Conservation (phyloP, 2,329 filamentous ascomycete species). For the Neofusicoccum kwambonambiense region DNA sequence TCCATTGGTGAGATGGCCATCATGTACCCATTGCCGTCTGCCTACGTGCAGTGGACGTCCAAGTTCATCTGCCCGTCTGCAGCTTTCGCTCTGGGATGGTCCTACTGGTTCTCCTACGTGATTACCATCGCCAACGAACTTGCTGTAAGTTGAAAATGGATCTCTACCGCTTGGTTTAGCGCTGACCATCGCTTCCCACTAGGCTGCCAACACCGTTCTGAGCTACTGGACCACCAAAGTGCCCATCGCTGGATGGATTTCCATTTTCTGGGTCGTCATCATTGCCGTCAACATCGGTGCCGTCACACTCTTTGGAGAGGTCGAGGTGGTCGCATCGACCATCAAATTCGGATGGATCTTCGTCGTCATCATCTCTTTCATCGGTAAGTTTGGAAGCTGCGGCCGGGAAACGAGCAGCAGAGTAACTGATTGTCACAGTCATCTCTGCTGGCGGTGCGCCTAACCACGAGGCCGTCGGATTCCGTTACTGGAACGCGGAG, state of each 20-base stretch:
- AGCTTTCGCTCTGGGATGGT: constrained; percentile 49
- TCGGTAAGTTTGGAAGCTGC: constrained; percentile 20
- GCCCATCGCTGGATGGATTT: constrained; percentile 46
- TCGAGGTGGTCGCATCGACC: constrained; percentile 44
- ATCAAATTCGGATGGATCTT: constrained; percentile 52
- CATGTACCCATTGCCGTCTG: constrained; percentile 47
- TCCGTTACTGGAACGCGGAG: constrained; percentile 46
- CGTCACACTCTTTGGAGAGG: constrained; percentile 47
- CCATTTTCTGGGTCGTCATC: constrained; percentile 45
- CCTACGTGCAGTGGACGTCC: constrained; percentile 49
- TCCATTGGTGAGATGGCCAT: constrained; percentile 50
- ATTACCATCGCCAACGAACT: constrained; percentile 45
- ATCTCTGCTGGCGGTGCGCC: constrained; percentile 47
- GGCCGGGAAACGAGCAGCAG: background rate
- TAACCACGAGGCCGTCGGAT: constrained; percentile 40
- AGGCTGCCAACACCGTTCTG: constrained; percentile 44
- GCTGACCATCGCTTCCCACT: background rate
- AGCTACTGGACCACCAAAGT: constrained; percentile 46
- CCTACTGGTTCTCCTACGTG: constrained; percentile 47
- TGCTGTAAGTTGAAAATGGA: constrained; percentile 7
- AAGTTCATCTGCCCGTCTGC: constrained; percentile 47
- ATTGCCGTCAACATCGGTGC: constrained; percentile 42
- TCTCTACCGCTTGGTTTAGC: no score
- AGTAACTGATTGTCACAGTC: constrained; percentile 24
- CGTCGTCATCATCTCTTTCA: constrained; percentile 47